phyloP scores from a whole-genome alignment of 2,329 filamentous ascomycete genomes.

The Coniella vitis region DNA sequence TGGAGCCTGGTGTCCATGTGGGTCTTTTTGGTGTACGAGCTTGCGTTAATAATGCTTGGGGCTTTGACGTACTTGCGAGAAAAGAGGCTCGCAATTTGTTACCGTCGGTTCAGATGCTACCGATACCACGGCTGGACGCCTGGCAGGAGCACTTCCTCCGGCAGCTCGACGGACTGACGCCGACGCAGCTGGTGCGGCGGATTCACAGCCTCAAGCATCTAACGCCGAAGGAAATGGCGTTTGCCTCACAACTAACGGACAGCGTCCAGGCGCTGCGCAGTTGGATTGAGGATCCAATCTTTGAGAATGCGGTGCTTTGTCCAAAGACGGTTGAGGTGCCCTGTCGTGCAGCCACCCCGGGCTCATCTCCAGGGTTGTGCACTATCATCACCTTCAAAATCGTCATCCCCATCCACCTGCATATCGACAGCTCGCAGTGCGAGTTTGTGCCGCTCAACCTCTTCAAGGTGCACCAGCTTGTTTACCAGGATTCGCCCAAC shows the following conservation, averaged over 20 bases:
- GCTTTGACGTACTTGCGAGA: slow-evolving; percentile 58
- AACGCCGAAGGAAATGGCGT: slow-evolving; percentile 35
- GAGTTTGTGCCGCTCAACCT: slow-evolving; percentile 43
- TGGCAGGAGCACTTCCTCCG: slow-evolving; percentile 50
- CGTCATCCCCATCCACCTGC: slow-evolving; percentile 42
- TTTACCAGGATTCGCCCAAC: slow-evolving; percentile 46
- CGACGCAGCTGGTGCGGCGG: slow-evolving; percentile 32
- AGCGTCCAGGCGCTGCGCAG: slow-evolving; percentile 34
- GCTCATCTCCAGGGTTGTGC: slow-evolving; percentile 20
- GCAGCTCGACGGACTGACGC: slow-evolving; percentile 39
- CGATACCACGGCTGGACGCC: slow-evolving; percentile 41
- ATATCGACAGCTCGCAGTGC: slow-evolving; percentile 35
- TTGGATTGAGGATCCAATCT: slow-evolving; percentile 37
- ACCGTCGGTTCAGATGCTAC: slow-evolving; percentile 49
- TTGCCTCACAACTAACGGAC: slow-evolving; percentile 38
- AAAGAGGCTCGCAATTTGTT: slow-evolving; percentile 51
- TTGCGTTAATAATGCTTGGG: slow-evolving; percentile 38
- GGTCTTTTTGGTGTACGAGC: slow-evolving; percentile 53
- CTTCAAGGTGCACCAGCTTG: slow-evolving; percentile 50
- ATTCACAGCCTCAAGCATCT: slow-evolving; percentile 31
- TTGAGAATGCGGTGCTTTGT: slow-evolving; percentile 40
- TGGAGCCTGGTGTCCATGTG: slow-evolving; percentile 48
- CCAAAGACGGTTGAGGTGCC: slow-evolving; percentile 37
- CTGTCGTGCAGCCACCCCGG: slow-evolving; percentile 24
- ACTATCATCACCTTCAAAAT: slow-evolving; percentile 38